These are phyloP conservation scores for Sclerotinia sclerotiorum DNA, from an alignment of 2,329 filamentous ascomycete species.

Conservation along the genomic window DNA sequence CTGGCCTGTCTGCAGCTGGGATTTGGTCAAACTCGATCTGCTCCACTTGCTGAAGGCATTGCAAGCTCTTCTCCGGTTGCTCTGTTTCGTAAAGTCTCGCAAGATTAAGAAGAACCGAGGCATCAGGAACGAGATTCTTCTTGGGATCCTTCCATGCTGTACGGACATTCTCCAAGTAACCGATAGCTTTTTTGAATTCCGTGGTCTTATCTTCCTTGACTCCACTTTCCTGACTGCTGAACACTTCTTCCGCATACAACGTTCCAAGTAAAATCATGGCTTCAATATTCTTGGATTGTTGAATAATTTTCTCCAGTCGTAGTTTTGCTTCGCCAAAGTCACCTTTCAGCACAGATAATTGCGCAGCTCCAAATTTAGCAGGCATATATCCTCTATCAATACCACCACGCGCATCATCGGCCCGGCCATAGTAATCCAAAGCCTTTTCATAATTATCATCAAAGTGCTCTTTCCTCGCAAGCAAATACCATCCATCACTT, in stretches of 20 bases:
- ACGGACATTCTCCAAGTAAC: slow-evolving; percentile 79
- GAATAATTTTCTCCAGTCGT: slow-evolving; percentile 88
- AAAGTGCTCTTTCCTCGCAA: slow-evolving; percentile 89
- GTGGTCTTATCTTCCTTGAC: slow-evolving; percentile 82
- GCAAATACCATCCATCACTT: slow-evolving; percentile 95
- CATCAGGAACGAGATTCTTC: slow-evolving; percentile 76
- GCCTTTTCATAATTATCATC: slow-evolving; percentile 73
- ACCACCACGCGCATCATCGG: slow-evolving; percentile 88
- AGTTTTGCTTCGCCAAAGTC: slow-evolving; percentile 92
- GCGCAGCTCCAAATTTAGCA: slow-evolving; percentile 90
- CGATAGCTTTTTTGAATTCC: slow-evolving; percentile 83
- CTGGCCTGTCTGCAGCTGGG: slow-evolving; percentile 65
- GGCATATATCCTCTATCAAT: slow-evolving; percentile 89
- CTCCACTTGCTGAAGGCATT: slow-evolving; percentile 89
- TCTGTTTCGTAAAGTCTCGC: slow-evolving; percentile 86
- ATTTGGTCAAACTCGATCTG: slow-evolving; percentile 82
- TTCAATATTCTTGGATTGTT: slow-evolving; percentile 79
- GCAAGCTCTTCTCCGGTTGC: slow-evolving; percentile 83
- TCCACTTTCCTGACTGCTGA: slow-evolving; percentile 68
- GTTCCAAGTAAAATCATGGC: slow-evolving; percentile 91
- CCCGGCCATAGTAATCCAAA: slow-evolving; percentile 81
- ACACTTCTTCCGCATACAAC: slow-evolving; percentile 91
- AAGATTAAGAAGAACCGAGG: slow-evolving; percentile 86
- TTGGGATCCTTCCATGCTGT: slow-evolving; percentile 91
- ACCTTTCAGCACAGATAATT: slow-evolving; percentile 79